A percentile compares a stretch with the other conserved stretches of the same genome.
These are phyloP conservation scores for Ceratonia siliqua DNA, from an alignment of 306 rosid species.

Conservation along the genomic window DNA sequence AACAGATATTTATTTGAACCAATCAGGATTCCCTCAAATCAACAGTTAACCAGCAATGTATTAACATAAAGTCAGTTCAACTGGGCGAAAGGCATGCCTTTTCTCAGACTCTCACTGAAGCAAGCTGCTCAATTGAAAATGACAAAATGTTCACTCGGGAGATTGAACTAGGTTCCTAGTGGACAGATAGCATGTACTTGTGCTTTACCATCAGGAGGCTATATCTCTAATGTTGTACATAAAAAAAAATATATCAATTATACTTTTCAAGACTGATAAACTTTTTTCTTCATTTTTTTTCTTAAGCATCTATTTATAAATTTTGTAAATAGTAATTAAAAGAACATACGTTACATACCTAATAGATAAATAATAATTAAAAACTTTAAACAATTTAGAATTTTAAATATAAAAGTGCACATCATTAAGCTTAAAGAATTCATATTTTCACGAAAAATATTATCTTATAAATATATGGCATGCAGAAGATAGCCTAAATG, in stretches of 20 bases:
- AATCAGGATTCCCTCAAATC: not conserved
- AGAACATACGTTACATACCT: not conserved
- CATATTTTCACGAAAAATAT: not conserved
- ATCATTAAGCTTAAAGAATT: slow-evolving; percentile 7
- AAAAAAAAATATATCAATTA: slow-evolving; percentile 19
- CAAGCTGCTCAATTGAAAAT: not conserved
- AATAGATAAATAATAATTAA: not conserved
- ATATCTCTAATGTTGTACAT: not conserved
- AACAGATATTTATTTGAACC: not conserved
- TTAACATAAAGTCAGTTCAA: not conserved
- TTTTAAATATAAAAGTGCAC: not conserved
- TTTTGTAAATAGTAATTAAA: slow-evolving; percentile 4
- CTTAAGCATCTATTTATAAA: not conserved
- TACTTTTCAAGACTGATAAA: not conserved
- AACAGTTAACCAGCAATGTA: not conserved
- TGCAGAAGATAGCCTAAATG: slow-evolving; percentile 22
- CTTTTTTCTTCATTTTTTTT: not conserved
- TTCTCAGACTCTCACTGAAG: not conserved
- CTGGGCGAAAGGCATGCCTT: not conserved
- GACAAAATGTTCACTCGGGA: not conserved
- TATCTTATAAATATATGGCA: not conserved
- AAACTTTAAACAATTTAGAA: not conserved
- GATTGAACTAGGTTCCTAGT: slow-evolving; percentile 17
- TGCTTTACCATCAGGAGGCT: too few species aligned
- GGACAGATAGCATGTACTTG: too few species aligned